Base-by-base conservation (phyloP, 768 basidiomycete genomes). In the Naganishia randhawae region DNA sequence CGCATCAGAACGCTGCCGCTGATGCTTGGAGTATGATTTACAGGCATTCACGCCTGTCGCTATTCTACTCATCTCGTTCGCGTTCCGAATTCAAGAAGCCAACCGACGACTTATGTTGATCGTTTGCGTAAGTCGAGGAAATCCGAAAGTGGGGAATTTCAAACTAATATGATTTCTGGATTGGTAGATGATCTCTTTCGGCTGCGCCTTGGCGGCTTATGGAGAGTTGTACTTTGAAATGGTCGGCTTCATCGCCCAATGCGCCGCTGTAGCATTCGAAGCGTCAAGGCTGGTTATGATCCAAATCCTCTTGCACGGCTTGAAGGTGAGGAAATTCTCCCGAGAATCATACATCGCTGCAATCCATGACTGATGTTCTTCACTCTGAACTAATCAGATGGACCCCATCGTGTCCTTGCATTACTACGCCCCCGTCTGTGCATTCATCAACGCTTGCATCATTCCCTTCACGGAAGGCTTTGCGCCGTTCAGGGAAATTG, bases 401-500 rank as follows among this genome's bases (percentile, higher is more conserved):
- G 92, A 97, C 78, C 96, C 96, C 0, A 85, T 98, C 19, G 92
- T 96, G 14, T 97, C 94, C 10, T 82, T 99, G 63, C 91, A 99
- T 83, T 79, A 79, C 75, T 79, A 78, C 67, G 78, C 78, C 17
- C 80, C 82, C 55, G 82, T 97, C 62, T 99, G 96, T 78, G 95
- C 96, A 1, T 79, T 83, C 72, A 90, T 99, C 83, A 98, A 96
- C 80, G 85, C 91, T 33, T 75, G 85, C 66, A 83, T 96, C 71
- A 81, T 99, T 25, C 92, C 93, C 11, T 91, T 97, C 83, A 93
- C 91, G 0, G 96, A 99, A 80, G 93, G 96, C 3, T 81, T 92
- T 14, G 89, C 85, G 32, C 96, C 96, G 0, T 91, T 99, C 83
- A 86, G 86, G 73, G 88, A 87, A 52, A 82, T 94, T 51, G 82